Evolutionary conservation across 441 rosid species (phyloP).

Genomic region (Flueggea neowawraea): DNA sequence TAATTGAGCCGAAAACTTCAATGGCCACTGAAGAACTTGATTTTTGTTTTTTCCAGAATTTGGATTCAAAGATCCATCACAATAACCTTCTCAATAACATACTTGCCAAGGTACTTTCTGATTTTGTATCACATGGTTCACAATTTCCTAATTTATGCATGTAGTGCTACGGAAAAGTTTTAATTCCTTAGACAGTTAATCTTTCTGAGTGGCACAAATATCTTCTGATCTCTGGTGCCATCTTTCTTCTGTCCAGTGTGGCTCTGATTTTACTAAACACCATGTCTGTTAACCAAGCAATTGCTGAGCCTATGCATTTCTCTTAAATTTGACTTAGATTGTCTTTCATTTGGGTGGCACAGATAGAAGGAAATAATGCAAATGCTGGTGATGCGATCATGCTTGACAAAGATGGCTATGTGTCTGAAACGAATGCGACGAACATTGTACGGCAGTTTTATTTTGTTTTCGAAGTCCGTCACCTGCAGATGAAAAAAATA

Average conservation of each 20-base stretch:
- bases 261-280: too few relatives aligned
- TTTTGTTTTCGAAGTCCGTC: too few relatives aligned
- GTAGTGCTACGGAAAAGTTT: neutral
- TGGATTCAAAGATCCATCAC: constrained; percentile 96
- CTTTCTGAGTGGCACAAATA: neutral
- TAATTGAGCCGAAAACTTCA: too few relatives aligned
- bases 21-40: too few relatives aligned
- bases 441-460: constrained; percentile 59
- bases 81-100: constrained; percentile 92
- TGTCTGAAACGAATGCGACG: constrained; percentile 93
- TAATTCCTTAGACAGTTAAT: neutral
- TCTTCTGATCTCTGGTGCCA: too few relatives aligned
- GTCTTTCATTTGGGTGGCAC: constrained; percentile 9
- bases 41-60: constrained; percentile 38
- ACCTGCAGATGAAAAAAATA: too few relatives aligned
- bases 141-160: neutral
- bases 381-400: constrained; percentile 77
- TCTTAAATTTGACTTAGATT: too few relatives aligned
- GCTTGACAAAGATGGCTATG: constrained; percentile 93
- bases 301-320: too few relatives aligned
- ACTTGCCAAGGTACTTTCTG: constrained; percentile 70
- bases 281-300: too few relatives aligned
- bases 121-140: neutral
- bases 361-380: constrained; percentile 92
- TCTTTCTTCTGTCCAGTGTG: too few relatives aligned